Percentiles rank a stretch among this genome's conserved stretches.
Conservation (phyloP, 805 yeast species). For the Ogataea dorogensis region DNA sequence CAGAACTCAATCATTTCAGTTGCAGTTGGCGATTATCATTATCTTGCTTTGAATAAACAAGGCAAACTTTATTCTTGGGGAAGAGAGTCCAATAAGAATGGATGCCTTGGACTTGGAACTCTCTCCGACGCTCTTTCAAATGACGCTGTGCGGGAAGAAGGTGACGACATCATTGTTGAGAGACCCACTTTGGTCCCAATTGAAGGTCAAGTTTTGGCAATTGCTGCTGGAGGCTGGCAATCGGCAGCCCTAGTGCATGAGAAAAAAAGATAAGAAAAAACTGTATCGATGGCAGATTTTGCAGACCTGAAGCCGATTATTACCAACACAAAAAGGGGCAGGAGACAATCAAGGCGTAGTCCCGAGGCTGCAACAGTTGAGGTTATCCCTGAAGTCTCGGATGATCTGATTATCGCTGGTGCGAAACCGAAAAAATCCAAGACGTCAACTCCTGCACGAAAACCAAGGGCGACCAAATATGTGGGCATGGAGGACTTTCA, state of each 20-base stretch:
- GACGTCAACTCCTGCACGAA: conserved; percentile 1
- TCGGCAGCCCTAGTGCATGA: conserved; percentile 55
- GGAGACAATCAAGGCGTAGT: background rate
- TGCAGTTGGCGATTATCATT: conserved; percentile 72
- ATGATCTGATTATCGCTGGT: conserved; percentile 19
- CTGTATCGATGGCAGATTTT: conserved; percentile 18
- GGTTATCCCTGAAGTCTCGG: conserved; percentile 7
- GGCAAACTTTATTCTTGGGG: conserved; percentile 72
- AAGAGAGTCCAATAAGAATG: conserved; percentile 56
- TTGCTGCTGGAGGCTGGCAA: conserved; percentile 82
- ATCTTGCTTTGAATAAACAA: conserved; percentile 53
- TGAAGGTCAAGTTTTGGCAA: conserved; percentile 50
- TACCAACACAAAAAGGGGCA: conserved; percentile 17
- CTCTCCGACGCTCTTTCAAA: conserved; percentile 12
- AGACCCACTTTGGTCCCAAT: conserved; percentile 43
- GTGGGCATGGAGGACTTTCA: conserved; percentile 12
- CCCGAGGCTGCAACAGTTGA: conserved; percentile 8
- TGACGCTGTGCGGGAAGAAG: conserved; percentile 31
- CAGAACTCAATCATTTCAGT: conserved; percentile 50
- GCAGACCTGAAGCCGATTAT: conserved; percentile 22
- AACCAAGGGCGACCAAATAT: conserved; percentile 4
- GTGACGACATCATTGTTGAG: conserved; percentile 35
- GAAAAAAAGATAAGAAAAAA: conserved; percentile 10
- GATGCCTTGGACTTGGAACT: conserved; percentile 68
- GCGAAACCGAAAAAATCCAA: conserved; percentile 1